phyloP scores from a whole-genome alignment of 83 land plant genomes.

The Diphasiastrum complanatum region DNA sequence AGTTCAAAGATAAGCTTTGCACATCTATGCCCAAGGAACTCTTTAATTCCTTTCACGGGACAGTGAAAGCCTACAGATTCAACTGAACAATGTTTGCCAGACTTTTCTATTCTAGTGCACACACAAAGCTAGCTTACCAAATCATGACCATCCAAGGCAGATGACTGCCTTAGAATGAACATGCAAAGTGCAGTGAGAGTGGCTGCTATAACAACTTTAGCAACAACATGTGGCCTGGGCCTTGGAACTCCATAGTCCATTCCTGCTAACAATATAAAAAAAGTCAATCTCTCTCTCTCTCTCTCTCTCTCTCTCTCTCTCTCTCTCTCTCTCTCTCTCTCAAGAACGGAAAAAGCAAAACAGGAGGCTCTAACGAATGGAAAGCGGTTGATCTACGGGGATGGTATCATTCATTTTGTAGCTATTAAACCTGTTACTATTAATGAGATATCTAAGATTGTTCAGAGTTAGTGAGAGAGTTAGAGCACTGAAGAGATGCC shows the following conservation, averaged over 20 bases:
- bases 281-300: too few relatives aligned
- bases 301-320: too few relatives aligned
- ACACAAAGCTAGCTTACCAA: slow-evolving; percentile 4
- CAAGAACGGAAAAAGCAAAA: too few relatives aligned
- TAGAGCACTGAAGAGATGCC: too few relatives aligned
- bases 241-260: slow-evolving; percentile 20
- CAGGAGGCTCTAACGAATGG: too few relatives aligned
- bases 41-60: neutral
- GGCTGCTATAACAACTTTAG: slow-evolving; percentile 1
- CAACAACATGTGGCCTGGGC: slow-evolving; percentile 8
- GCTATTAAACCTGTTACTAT: too few relatives aligned
- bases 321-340: too few relatives aligned
- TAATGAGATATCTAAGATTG: too few relatives aligned
- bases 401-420: too few relatives aligned
- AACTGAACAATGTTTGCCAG: neutral
- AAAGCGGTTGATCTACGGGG: too few relatives aligned
- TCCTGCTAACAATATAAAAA: too few relatives aligned
- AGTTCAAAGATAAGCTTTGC: neutral
- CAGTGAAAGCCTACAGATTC: neutral
- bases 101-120: neutral
- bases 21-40: slow-evolving; percentile 1
- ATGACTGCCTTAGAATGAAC: slow-evolving; percentile 13
- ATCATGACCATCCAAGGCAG: neutral
- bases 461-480: too few relatives aligned
- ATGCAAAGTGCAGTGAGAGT: slow-evolving; percentile 11